phyloP scores from a whole-genome alignment of 108 stramenopile species.

The Nannochloropsis gaditana region DNA sequence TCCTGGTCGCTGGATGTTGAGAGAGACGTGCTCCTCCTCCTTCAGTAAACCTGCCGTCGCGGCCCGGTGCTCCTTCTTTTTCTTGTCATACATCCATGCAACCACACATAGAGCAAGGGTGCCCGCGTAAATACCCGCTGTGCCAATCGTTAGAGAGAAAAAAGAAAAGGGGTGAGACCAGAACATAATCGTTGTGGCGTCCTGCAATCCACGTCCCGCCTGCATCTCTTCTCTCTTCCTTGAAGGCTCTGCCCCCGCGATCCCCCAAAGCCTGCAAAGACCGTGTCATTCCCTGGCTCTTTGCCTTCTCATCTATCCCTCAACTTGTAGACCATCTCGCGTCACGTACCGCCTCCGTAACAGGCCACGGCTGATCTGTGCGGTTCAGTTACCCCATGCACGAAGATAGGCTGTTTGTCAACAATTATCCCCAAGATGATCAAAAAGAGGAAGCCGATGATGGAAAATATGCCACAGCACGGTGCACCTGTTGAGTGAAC shows the following conservation, averaged over 20 bases:
- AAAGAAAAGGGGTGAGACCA: not conserved
- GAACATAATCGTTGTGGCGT: not conserved
- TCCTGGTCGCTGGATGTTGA: not conserved
- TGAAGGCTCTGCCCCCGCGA: no score
- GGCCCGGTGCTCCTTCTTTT: not conserved
- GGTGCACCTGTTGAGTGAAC: not conserved
- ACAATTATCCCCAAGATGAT: slow-evolving; percentile 14
- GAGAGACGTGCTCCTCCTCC: not conserved
- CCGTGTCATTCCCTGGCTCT: not conserved
- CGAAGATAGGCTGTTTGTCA: slow-evolving; percentile 4
- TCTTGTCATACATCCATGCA: not conserved
- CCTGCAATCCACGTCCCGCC: no score
- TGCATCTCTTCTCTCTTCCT: no score
- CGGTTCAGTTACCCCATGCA: not conserved
- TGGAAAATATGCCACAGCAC: not conserved
- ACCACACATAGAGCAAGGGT: not conserved
- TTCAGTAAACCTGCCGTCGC: not conserved
- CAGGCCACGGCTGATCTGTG: not conserved
- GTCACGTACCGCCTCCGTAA: slow-evolving; percentile 10
- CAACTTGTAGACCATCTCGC: not conserved
- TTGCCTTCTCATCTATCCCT: not conserved
- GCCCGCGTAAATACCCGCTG: not conserved
- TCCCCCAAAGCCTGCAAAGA: no score
- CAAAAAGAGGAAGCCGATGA: not conserved
- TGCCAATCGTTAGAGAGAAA: not conserved